Base-by-base conservation (phyloP, 177 flowering plant genomes). In the Vitis hybrid region DNA sequence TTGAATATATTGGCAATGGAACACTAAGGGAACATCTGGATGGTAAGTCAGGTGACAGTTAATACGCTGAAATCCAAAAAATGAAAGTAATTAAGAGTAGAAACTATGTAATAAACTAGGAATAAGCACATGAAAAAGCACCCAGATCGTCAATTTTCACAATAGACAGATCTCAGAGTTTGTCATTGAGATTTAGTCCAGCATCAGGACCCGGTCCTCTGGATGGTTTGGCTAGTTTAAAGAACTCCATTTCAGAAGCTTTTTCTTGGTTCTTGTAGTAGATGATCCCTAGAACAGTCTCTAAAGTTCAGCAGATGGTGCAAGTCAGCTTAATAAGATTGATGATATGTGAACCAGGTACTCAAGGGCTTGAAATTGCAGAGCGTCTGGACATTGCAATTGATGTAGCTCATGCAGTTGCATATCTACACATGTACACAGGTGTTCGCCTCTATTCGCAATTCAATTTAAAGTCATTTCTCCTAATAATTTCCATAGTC, bases 331-430 rank as follows among this genome's bases (percentile, higher is more conserved):
- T 39, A 39, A 39, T 39, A 39, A 39, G 45, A 39, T 39, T 6
- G 45, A 39, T 39, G 45, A 7, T 39, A 39, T 39, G 45, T 7
- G 22, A 54, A 68, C 73, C 86, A 91, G 93, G 90, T 49, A 63
- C 15, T 13, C 66, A 71, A 11, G 89, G 68, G 53, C 88, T 91
- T 18, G 90, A 87, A 68, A 69, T 79, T 12, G 78, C 73, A 34
- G 82, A 82, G 60, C 85, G 91, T 14, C 78, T 91, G 53, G 92
- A 88, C 13, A 82, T 90, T 76, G 88, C 90, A n/a, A 90, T 82
- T 79, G 94, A 91, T 80, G 86, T 91, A 18, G 94, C 94, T 66
- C 94, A 91, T 81, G 94, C 90, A 15, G 22, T 89, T 50, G 80
- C 94, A 54, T 91, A 91, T 76, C 85, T 91, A 72, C 97, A 91